Base-by-base conservation (phyloP, 179 eudicot species). In the Heliamphora pulchella region DNA sequence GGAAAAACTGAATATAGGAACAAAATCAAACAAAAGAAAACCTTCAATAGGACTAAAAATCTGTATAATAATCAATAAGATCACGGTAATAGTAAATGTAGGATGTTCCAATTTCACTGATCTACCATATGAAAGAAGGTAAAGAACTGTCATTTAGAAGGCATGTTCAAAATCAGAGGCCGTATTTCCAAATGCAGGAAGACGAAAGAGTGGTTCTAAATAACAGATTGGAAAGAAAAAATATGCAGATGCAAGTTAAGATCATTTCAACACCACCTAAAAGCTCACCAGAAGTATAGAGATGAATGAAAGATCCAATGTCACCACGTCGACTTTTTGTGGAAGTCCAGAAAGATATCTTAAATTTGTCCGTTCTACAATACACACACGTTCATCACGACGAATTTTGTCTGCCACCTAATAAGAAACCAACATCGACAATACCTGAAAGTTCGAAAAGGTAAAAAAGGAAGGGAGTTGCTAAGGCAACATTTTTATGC, bases 371-470 rank as follows among this genome's bases (percentile, higher is more conserved):
- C 98, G 84, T 47, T 96, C 97, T 18, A 94, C 86, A 50, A 96
- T 90, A 81, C 78, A 81, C 41, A 96, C 99, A 74, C 96, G 93
- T 66, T 94, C 92, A 89, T 92, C 93, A 43, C 68, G 85, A n/a
- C 98, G 97, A 71, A 96, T 89, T 88, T 94, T 96, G 14, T 96
- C 94, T 18, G 98, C 99, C 85, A 96, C 98, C 99, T 96, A 78
- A 18, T 50, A 62, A 64, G 41, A 75, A 75, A 59, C 43, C 67
- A 58, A 44, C 54, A 75, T 43, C 78, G 44, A 59, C 22, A 39
- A 46, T 17, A 1, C 22, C 53, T 8, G 41, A 59, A 10, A 15
- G 15, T 43, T 55, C 7, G 64, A 31, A 17, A 58, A 43, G 48
- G n/a, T 51, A 39, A 17, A 11, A 43, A 39, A 41, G 5, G 11